Conservation (phyloP, 768 basidiomycete species). For the Tylopilus plumbeoviolaceoides region DNA sequence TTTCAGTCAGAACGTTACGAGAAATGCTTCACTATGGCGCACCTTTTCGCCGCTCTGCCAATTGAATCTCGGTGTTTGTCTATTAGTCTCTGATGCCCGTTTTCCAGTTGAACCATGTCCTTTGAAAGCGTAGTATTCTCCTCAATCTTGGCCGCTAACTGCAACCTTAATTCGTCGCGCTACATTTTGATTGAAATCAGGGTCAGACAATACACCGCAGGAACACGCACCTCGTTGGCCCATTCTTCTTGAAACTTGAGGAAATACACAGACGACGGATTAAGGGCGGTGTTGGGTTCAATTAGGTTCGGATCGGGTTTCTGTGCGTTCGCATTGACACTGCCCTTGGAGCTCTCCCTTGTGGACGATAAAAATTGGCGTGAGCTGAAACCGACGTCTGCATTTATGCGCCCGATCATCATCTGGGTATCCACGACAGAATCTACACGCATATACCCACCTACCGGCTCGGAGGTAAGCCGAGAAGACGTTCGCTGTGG, state of each 20-base stretch:
- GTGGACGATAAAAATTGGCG: slow-evolving; percentile 4
- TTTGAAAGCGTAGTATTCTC: slow-evolving; percentile 11
- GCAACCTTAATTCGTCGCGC: slow-evolving; percentile 22
- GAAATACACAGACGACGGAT: not conserved
- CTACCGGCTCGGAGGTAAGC: slow-evolving; percentile 11
- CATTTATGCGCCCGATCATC: slow-evolving; percentile 9
- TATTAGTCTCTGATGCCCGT: slow-evolving; percentile 8
- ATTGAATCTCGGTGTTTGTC: slow-evolving; percentile 19
- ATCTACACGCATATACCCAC: slow-evolving; percentile 22
- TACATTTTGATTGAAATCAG: not conserved
- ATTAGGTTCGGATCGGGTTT: slow-evolving; percentile 1
- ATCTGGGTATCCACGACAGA: not conserved
- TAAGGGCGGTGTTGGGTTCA: not conserved
- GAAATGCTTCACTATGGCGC: not conserved
- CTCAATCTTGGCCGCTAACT: slow-evolving; percentile 14
- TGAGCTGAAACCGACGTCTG: slow-evolving; percentile 7
- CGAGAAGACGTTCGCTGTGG: slow-evolving; percentile 11
- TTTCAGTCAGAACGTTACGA: not conserved
- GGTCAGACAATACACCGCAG: not conserved
- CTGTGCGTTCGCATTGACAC: slow-evolving; percentile 4
- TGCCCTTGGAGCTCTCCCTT: slow-evolving; percentile 6
- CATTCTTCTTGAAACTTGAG: slow-evolving; percentile 10
- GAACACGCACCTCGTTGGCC: slow-evolving; percentile 8
- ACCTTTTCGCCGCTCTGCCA: slow-evolving; percentile 20
- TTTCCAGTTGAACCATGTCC: slow-evolving; percentile 13